Evolutionary conservation across 257 asterid genomes (phyloP).

Genomic region (Gynochthodes officinalis): DNA sequence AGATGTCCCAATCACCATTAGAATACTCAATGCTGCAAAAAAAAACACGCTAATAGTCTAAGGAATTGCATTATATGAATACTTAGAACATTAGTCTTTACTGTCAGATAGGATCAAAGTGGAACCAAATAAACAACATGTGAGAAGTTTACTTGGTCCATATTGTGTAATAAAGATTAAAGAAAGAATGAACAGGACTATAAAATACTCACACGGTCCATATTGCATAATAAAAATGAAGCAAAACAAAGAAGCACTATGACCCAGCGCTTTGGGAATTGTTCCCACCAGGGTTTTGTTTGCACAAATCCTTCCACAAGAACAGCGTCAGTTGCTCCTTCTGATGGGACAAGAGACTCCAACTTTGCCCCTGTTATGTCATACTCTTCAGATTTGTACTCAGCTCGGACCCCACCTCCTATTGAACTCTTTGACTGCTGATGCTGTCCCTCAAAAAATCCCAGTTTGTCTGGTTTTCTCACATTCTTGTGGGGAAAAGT

Average conservation of each 20-base stretch:
- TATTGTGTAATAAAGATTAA: too few species aligned
- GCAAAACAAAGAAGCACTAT: slow-evolving; percentile 92
- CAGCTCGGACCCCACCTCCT: slow-evolving; percentile 57
- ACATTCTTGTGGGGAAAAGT: slow-evolving; percentile 31
- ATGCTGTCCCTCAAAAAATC: slow-evolving; percentile 37
- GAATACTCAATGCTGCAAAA: background rate
- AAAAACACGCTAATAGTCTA: too few species aligned
- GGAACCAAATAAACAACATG: background rate
- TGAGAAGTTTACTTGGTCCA: background rate
- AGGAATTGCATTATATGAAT: background rate
- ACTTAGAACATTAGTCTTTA: background rate
- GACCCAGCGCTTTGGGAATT: slow-evolving; percentile 89
- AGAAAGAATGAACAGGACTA: background rate
- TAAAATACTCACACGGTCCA: slow-evolving; percentile 82
- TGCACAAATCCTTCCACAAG: slow-evolving; percentile 39
- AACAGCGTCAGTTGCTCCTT: slow-evolving; percentile 53
- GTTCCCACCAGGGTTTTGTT: slow-evolving; percentile 65
- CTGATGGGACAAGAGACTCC: slow-evolving; percentile 49
- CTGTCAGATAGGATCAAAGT: background rate
- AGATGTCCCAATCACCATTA: background rate
- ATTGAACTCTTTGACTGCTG: slow-evolving; percentile 41
- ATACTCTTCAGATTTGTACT: slow-evolving; percentile 75
- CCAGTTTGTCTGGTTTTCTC: slow-evolving; percentile 41
- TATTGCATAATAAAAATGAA: slow-evolving; percentile 91
- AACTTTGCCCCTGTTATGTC: slow-evolving; percentile 49